Conservation (phyloP, 495 filamentous ascomycete species). For the Aspergillus steynii region DNA sequence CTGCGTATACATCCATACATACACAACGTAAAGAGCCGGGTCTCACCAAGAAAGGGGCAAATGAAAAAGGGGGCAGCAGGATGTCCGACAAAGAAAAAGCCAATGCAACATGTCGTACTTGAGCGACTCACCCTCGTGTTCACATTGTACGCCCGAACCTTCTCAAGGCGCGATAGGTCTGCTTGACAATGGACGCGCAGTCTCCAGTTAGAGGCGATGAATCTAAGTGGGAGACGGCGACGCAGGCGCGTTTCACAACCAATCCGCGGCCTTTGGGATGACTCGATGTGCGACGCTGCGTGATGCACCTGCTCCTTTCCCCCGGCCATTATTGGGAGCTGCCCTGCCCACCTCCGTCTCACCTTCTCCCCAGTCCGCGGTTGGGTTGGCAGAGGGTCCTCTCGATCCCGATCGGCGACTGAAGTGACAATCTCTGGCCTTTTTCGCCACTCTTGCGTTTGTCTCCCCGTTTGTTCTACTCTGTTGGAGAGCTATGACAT, state of each 20-base stretch:
- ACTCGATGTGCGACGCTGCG: slow-evolving; percentile 2
- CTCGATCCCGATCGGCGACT: not conserved
- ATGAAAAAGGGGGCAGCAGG: not conserved
- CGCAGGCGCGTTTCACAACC: slow-evolving; percentile 1
- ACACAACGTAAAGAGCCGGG: not conserved
- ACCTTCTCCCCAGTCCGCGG: too few species aligned
- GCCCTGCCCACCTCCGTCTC: not conserved
- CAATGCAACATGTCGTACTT: not conserved
- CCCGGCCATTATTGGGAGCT: slow-evolving; percentile 1
- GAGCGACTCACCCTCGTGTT: not conserved
- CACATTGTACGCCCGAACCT: not conserved
- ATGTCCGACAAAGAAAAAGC: not conserved
- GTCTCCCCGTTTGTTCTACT: not conserved
- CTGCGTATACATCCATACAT: not conserved
- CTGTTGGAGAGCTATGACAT: not conserved
- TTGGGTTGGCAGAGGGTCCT: too few species aligned
- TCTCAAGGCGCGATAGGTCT: not conserved
- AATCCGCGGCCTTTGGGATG: not conserved
- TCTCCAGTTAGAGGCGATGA: too few species aligned
- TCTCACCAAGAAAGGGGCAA: not conserved
- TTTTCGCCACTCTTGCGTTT: not conserved
- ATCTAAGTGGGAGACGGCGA: not conserved
- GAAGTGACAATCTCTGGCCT: not conserved
- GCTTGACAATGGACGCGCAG: not conserved
- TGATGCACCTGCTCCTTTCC: not conserved